Conservation (phyloP, 208 protist genomes). For the Wallacemonas sp. region DNA sequence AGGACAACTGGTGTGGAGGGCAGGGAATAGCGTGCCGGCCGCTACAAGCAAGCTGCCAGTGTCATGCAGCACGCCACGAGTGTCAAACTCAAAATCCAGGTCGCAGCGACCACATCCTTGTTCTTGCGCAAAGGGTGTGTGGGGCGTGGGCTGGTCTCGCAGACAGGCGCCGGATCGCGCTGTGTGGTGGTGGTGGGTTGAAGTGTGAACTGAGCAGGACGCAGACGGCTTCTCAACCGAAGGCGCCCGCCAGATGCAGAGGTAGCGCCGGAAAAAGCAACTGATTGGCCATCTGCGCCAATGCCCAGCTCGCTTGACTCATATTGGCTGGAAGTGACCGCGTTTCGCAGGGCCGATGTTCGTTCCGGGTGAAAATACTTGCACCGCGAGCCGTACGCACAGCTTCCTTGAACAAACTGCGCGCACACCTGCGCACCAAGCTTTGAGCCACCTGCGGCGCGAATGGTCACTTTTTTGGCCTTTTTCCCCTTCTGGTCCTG, state of each 20-base stretch:
- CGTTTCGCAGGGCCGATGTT: conserved; percentile 37
- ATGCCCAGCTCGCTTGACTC: conserved; percentile 21
- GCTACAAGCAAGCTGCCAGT: conserved; percentile 22
- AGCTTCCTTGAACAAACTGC: conserved; percentile 52
- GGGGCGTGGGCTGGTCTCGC: not conserved
- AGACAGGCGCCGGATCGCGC: not conserved
- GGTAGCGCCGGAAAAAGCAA: conserved; percentile 27
- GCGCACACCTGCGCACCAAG: conserved; percentile 50
- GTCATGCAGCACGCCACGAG: conserved; percentile 32
- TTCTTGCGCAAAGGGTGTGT: not conserved
- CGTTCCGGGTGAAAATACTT: conserved; percentile 59
- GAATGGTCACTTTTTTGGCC: conserved; percentile 23
- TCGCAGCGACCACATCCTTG: conserved; percentile 8
- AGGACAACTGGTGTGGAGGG: too few species aligned
- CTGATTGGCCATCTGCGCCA: conserved; percentile 14
- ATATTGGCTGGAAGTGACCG: conserved; percentile 29
- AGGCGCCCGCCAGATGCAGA: conserved; percentile 23
- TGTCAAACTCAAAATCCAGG: conserved; percentile 34
- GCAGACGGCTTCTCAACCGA: conserved; percentile 41
- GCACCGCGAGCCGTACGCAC: conserved; percentile 53
- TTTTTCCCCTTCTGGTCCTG: conserved; percentile 18
- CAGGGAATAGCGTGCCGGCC: too few species aligned
- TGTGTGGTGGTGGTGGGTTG: not conserved
- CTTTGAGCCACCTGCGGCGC: conserved; percentile 30
- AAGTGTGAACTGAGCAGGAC: conserved; percentile 38